Evolutionary conservation across 495 filamentous ascomycete genomes (phyloP).

Genomic region (Lepraria neglecta): DNA sequence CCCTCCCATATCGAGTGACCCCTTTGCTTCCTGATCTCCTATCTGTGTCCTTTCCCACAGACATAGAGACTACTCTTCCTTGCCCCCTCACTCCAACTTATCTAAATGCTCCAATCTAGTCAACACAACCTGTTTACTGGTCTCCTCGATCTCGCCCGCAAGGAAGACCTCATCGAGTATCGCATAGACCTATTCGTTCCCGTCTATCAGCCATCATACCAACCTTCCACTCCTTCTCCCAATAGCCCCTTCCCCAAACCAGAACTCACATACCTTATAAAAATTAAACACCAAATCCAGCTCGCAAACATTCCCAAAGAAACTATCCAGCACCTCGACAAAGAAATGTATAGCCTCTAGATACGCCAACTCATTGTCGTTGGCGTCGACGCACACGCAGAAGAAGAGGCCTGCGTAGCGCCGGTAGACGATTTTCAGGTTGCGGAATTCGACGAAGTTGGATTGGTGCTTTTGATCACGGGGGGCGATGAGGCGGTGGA

Average conservation of each 20-base stretch:
- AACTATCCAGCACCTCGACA: slow-evolving; percentile 94
- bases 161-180: slow-evolving; percentile 97
- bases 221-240: not conserved
- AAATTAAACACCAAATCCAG: slow-evolving; percentile 99
- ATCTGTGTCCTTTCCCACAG: not conserved
- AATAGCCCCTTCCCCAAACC: not conserved
- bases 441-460: slow-evolving; percentile 93
- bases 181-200: slow-evolving; percentile 70
- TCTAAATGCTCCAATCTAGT: slow-evolving; percentile 92
- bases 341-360: slow-evolving; percentile 99
- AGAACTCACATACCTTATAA: slow-evolving; percentile 57
- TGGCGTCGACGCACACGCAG: slow-evolving; percentile 97
- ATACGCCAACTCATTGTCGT: slow-evolving; percentile 96
- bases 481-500: slow-evolving; percentile 94
- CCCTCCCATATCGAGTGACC: not conserved
- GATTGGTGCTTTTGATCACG: slow-evolving; percentile 99
- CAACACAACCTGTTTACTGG: slow-evolving; percentile 93
- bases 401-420: slow-evolving; percentile 97
- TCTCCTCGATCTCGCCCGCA: slow-evolving; percentile 96
- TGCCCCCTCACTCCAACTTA: slow-evolving; percentile 70
- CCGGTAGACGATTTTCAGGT: slow-evolving; percentile 90
- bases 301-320: slow-evolving; percentile 99
- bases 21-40: not conserved
- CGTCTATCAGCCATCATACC: slow-evolving; percentile 29
- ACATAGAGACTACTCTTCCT: not conserved